phyloP scores from a whole-genome alignment of 2,329 filamentous ascomycete species.

The Plenodomus biglobosus region DNA sequence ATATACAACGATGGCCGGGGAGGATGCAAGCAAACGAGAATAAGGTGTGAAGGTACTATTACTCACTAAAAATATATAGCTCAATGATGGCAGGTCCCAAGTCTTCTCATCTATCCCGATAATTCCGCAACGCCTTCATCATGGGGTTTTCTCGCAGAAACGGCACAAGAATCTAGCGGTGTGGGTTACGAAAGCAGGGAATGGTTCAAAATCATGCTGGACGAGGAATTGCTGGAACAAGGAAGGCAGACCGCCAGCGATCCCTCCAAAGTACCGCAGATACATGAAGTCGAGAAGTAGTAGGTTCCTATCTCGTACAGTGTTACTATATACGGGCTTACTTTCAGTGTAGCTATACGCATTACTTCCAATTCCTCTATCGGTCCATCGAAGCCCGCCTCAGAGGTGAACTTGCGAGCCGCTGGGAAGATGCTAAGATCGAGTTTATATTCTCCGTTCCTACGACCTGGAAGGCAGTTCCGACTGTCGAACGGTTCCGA shows the following conservation, averaged over 20 bases:
- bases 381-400: no score
- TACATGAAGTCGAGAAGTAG: slow-evolving; percentile 51
- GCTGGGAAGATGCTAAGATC: slow-evolving; percentile 48
- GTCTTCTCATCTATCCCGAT: slow-evolving; percentile 53
- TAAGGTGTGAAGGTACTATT: no score
- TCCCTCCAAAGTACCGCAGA: no score
- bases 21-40: slow-evolving; percentile 56
- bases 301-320: no score
- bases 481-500: slow-evolving; percentile 56
- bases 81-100: no score
- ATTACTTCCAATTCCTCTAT: no score
- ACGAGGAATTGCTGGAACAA: slow-evolving; percentile 48
- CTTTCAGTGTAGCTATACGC: no score
- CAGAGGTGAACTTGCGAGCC: slow-evolving; percentile 41
- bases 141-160: slow-evolving; percentile 58
- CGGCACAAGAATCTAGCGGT: slow-evolving; percentile 40
- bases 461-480: slow-evolving; percentile 57
- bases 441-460: slow-evolving; percentile 61
- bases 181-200: slow-evolving; percentile 51
- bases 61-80: no score
- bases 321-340: no score
- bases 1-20: slow-evolving; percentile 57
- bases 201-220: slow-evolving; percentile 61
- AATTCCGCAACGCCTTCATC: slow-evolving; percentile 46
- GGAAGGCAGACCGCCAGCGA: no score